phyloP scores from a whole-genome alignment of 306 rosid genomes.

The Cucurbita maxima region DNA sequence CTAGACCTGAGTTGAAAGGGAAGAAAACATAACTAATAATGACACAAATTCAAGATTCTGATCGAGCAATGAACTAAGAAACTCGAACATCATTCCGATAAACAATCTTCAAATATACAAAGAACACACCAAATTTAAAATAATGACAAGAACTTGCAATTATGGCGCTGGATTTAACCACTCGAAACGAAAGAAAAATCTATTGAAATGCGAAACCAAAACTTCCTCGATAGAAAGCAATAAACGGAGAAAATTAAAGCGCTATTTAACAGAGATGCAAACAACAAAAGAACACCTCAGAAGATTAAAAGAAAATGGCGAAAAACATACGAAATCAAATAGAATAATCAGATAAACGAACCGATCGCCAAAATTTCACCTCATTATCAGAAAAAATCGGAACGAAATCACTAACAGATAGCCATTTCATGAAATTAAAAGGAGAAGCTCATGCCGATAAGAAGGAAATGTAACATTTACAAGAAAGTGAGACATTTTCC shows the following conservation, averaged over 20 bases:
- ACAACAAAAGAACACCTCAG: background rate
- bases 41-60: background rate
- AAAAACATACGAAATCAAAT: background rate
- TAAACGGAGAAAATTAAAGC: background rate
- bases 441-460: background rate
- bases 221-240: background rate
- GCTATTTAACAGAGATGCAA: background rate
- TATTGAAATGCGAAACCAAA: background rate
- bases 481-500: background rate
- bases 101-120: background rate
- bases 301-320: background rate
- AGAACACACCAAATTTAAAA: background rate
- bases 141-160: background rate
- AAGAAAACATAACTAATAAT: background rate
- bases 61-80: background rate
- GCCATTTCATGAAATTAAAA: background rate
- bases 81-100: background rate
- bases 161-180: background rate
- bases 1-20: slow-evolving; percentile 24
- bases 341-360: background rate
- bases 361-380: background rate
- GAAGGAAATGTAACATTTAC: background rate
- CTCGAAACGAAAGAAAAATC: background rate
- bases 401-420: background rate
- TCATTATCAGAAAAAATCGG: background rate